phyloP scores from a whole-genome alignment of 331 rosid genomes.

The Saraca asoca region DNA sequence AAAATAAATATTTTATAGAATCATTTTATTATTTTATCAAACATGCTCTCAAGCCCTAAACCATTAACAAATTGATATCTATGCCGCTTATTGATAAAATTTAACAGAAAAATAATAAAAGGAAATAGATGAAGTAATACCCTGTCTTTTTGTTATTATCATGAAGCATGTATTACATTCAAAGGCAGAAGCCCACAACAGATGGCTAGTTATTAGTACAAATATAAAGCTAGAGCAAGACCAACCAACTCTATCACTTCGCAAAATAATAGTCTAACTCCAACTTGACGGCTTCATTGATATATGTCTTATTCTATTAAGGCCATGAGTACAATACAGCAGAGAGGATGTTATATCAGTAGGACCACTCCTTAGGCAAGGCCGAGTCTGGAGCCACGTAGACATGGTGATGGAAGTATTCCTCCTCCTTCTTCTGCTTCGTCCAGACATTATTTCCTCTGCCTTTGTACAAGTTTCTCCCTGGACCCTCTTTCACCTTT shows the following conservation, averaged over 20 bases:
- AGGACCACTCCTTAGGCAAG: conserved; percentile 47
- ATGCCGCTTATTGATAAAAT: too few species aligned
- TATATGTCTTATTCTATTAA: conserved; percentile 6
- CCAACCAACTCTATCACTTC: not conserved
- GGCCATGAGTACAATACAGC: not conserved
- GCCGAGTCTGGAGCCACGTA: conserved; percentile 33
- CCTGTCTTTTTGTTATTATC: not conserved
- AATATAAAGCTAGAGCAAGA: not conserved
- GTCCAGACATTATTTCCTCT: not conserved
- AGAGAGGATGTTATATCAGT: conserved; percentile 12
- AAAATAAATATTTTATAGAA: too few species aligned
- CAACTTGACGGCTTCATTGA: too few species aligned
- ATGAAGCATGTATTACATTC: not conserved
- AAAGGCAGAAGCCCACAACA: not conserved
- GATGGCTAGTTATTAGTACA: not conserved
- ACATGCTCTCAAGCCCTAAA: too few species aligned
- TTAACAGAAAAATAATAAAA: too few species aligned
- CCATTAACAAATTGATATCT: too few species aligned
- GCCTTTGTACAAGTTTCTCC: conserved; percentile 13
- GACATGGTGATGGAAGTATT: not conserved
- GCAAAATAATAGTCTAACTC: too few species aligned
- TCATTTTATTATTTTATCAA: too few species aligned
- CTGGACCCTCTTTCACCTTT: too few species aligned
- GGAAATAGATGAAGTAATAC: too few species aligned
- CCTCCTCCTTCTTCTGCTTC: conserved; percentile 1